Base-by-base conservation (phyloP, 2,329 filamentous ascomycete genomes). In the Ophiosphaerella herpotricha region DNA sequence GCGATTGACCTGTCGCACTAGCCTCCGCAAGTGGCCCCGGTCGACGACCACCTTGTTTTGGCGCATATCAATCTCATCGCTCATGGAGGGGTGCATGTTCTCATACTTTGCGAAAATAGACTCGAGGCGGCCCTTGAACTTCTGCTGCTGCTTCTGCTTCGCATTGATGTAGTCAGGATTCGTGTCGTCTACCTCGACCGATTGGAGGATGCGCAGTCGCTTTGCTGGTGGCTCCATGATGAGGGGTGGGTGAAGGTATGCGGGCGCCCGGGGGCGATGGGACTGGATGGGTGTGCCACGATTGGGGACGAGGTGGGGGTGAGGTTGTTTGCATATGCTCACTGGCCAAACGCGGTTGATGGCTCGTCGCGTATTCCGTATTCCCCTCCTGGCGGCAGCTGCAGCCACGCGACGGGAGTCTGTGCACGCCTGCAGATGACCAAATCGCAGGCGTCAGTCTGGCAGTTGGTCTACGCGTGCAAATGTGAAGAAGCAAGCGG, bases 31-130 rank as follows among this genome's bases (percentile, higher is more conserved):
- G 75, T 97, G 94, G 0, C 94, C 93, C 78, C 96, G 94, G 72
- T 97, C 83, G 48, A 97, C 86, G n/a, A 96, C 81, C 39, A 97
- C 85, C 50, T 89, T 80, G 46, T 90, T 91, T 0, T 89, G 93
- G 42, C 80, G 78, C 48, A 96, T 78, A 71, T 97, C 90, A 63
- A 97, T 91, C 75, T 96, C 91, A 72, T 97, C 93, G 46, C 88
- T 91, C 43, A 93, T 81, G 4, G 86, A 88, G 2, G 85, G 85
- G 65, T 96, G 96, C 69, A 97, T 89, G 57, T 81, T 86, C 45
- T 82, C 86, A 70, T 96, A 97, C 72, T 96, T 97, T 53, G 88
- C 84, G 68, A 96, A 96, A 47, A 97, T 96, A 48, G 84, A 79
- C 67, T 96, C 91, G 70, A 96, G 94, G 5, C 85, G 85, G n/a